These are phyloP conservation scores for Entomortierella beljakovae DNA, from an alignment of 192 early-diverging fungal species.

Conservation along the genomic window DNA sequence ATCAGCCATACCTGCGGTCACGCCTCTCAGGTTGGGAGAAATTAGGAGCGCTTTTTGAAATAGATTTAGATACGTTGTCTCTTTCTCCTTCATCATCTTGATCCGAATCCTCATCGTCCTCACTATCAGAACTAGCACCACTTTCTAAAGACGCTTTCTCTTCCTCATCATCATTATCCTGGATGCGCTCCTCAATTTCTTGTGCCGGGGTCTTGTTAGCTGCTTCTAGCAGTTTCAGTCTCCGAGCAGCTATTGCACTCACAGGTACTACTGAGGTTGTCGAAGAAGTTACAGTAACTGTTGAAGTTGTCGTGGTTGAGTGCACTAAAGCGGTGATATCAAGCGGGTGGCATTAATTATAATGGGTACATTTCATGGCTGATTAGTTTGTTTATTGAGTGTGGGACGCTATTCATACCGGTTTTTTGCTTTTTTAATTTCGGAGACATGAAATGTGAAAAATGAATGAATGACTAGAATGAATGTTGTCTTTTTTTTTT, in stretches of 20 bases:
- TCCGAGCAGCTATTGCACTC: constrained; percentile 39
- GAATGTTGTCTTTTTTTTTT: constrained; percentile 8
- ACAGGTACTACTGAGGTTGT: constrained; percentile 15
- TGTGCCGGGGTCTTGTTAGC: constrained; percentile 5
- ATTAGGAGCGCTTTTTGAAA: background rate
- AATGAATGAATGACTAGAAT: background rate
- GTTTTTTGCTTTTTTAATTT: constrained; percentile 49
- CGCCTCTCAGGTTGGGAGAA: constrained; percentile 13
- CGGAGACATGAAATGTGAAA: constrained; percentile 26
- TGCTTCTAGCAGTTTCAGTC: constrained; percentile 12
- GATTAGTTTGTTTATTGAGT: background rate
- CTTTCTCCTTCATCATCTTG: constrained; percentile 9
- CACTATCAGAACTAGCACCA: constrained; percentile 13
- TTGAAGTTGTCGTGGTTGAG: background rate
- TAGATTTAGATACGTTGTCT: background rate
- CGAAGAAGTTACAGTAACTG: constrained; percentile 6
- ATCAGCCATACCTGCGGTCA: constrained; percentile 24
- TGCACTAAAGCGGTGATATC: background rate
- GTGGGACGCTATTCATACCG: constrained; percentile 18
- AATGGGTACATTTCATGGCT: no score
- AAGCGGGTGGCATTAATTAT: no score
- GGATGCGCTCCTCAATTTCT: constrained; percentile 20
- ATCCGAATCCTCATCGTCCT: constrained; percentile 2
- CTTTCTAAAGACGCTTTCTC: constrained; percentile 35
- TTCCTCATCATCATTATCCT: constrained; percentile 32